Conservation (phyloP, 805 yeast species). For the Starmerella scarabaei region DNA sequence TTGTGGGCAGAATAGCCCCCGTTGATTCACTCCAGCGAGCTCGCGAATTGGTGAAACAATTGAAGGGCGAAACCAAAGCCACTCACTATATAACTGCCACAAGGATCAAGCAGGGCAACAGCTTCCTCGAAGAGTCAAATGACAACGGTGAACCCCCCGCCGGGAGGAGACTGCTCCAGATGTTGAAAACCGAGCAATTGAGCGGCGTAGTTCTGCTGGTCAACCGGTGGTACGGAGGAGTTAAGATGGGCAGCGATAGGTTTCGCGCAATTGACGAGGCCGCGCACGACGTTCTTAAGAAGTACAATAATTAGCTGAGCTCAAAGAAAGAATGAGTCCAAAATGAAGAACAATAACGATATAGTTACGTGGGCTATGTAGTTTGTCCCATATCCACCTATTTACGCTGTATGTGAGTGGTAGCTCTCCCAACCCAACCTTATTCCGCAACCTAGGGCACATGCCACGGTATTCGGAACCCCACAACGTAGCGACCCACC, state of each 20-base stretch:
- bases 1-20: constrained; percentile 47
- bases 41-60: constrained; percentile 22
- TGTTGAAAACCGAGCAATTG: constrained; percentile 38
- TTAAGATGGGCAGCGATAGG: constrained; percentile 56
- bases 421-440: too few relatives aligned
- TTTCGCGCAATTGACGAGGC: constrained; percentile 53
- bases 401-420: too few relatives aligned
- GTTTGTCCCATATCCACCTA: too few relatives aligned
- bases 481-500: too few relatives aligned
- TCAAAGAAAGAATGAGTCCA: too few relatives aligned
- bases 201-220: constrained; percentile 53
- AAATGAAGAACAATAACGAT: too few relatives aligned
- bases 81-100: constrained; percentile 70
- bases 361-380: too few relatives aligned
- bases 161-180: constrained; percentile 44
- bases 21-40: constrained; percentile 34
- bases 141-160: constrained; percentile 73
- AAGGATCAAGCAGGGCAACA: constrained; percentile 35
- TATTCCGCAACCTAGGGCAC: too few relatives aligned
- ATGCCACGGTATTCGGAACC: too few relatives aligned
- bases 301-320: background rate
- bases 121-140: constrained; percentile 42
- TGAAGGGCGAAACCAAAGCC: constrained; percentile 39
- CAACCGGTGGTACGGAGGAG: constrained; percentile 74
- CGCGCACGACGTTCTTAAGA: constrained; percentile 39